Percentiles rank a stretch among this genome's conserved stretches.
These are phyloP conservation scores for Acacia concinna DNA, from an alignment of 331 rosid species.

Conservation along the genomic window DNA sequence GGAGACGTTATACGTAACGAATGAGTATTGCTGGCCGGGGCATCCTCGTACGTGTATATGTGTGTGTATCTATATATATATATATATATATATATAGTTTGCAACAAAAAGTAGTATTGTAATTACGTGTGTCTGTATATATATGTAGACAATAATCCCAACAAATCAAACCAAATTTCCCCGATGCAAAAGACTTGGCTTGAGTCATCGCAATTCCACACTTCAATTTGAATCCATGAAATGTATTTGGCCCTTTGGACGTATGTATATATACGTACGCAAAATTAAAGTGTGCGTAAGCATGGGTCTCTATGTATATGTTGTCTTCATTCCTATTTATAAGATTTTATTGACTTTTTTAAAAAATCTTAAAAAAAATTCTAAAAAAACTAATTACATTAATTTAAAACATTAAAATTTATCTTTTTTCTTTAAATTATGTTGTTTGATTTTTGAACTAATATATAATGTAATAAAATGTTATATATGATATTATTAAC, in stretches of 20 bases:
- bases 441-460: too few species aligned
- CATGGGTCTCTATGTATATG: too few species aligned
- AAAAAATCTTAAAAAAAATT: too few species aligned
- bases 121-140: not conserved
- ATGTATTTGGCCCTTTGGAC: not conserved
- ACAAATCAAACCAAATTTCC: not conserved
- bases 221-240: not conserved
- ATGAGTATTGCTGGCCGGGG: not conserved
- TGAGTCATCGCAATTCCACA: not conserved
- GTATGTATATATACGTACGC: too few species aligned
- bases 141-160: not conserved
- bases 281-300: not conserved
- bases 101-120: too few species aligned
- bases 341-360: too few species aligned
- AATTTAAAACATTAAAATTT: too few species aligned
- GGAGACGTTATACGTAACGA: not conserved
- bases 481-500: too few species aligned
- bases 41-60: not conserved
- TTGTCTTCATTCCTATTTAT: too few species aligned
- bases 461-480: too few species aligned
- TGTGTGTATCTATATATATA: not conserved
- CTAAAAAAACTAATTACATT: too few species aligned
- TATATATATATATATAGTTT: not conserved
- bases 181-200: not conserved
- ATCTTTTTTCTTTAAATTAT: too few species aligned